Base-by-base conservation (phyloP, 2,329 filamentous ascomycete genomes). In the Fusarium haematococcum region DNA sequence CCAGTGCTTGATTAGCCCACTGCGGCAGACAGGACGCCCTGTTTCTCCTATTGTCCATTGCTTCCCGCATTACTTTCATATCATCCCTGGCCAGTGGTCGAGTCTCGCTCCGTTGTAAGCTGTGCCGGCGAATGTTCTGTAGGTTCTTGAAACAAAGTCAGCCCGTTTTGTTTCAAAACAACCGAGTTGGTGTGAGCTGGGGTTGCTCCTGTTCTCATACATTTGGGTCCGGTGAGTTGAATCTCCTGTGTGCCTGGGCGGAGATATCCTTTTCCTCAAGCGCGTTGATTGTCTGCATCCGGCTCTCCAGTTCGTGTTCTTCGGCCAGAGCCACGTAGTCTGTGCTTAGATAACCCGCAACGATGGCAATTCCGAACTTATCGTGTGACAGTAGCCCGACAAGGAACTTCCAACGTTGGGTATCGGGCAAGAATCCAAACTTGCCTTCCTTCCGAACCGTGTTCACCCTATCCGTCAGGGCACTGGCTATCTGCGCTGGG, bases 371-470 rank as follows among this genome's bases (percentile, higher is more conserved):
- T 20, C 80, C 78, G 69, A 86, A 82, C 18, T 80, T 79, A 6
- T 80, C 67, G 11, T 80, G 67, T 1, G 57, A 64, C 6, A 80
- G 68, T 10, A 83, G 61, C 14, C 73, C 71, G 20, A 71, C 57
- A 1, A 85, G 77, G 11, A 75, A 67, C n/a, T 77, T 79, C 84
- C 84, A 85, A 30, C 81, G 84, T 9, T 73, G 67, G n/a, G 77
- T 75, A 63, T 85, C 81, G 3, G 75, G 78, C 6, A 83, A 63
- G 60, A 82, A 78, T 2, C 82, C 83, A 25, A 63, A 68, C 3
- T 69, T 63, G 30, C 74, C 72, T 16, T 76, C 63, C 39, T 76
- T 75, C 23, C 79, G 80, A 30, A 75, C 62, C 11, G 68, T 39
- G 41, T 80, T 68, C 45, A 85, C 79, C 5, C 65, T 73, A 14